These are phyloP conservation scores for Parvularia atlantis DNA, from an alignment of 78 protist genomes.

Conservation along the genomic window DNA sequence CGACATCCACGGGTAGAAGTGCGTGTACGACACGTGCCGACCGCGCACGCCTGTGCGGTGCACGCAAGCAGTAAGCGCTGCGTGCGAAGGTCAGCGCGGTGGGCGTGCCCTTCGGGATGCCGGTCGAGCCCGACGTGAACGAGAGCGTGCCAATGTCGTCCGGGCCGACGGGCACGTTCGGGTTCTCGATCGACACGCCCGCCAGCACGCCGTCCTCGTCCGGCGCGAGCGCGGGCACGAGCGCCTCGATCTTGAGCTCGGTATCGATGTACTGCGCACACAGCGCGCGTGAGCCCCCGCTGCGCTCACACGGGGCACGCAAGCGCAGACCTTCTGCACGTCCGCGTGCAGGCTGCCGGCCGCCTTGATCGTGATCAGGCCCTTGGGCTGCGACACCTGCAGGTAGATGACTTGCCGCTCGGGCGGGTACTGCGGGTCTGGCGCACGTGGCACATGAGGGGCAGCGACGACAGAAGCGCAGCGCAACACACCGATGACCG, in stretches of 20 bases:
- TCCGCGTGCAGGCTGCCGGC: neutral
- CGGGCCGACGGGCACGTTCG: slow-evolving; percentile 4
- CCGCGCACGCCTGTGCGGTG: slow-evolving; percentile 33
- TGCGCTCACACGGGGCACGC: too few relatives aligned
- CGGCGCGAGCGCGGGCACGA: neutral
- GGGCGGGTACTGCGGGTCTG: slow-evolving; percentile 57
- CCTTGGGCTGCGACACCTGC: slow-evolving; percentile 34
- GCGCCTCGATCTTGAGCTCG: neutral
- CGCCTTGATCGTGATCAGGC: neutral
- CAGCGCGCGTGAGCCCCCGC: neutral
- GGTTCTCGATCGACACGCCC: neutral
- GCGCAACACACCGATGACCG: too few relatives aligned
- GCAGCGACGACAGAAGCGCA: too few relatives aligned
- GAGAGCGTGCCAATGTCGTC: slow-evolving; percentile 39
- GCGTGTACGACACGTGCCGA: slow-evolving; percentile 55
- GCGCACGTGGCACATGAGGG: too few relatives aligned
- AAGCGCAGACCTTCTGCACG: neutral
- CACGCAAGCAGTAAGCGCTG: neutral
- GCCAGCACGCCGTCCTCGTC: too few relatives aligned
- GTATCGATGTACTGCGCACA: neutral
- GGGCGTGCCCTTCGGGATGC: slow-evolving; percentile 22
- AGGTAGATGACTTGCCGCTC: slow-evolving; percentile 32
- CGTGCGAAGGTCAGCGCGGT: slow-evolving; percentile 8
- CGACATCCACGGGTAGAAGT: slow-evolving; percentile 69
- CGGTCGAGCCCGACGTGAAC: slow-evolving; percentile 56